Base-by-base conservation (phyloP, 2,329 filamentous ascomycete genomes). In the Arthrobotrys sinensis region DNA sequence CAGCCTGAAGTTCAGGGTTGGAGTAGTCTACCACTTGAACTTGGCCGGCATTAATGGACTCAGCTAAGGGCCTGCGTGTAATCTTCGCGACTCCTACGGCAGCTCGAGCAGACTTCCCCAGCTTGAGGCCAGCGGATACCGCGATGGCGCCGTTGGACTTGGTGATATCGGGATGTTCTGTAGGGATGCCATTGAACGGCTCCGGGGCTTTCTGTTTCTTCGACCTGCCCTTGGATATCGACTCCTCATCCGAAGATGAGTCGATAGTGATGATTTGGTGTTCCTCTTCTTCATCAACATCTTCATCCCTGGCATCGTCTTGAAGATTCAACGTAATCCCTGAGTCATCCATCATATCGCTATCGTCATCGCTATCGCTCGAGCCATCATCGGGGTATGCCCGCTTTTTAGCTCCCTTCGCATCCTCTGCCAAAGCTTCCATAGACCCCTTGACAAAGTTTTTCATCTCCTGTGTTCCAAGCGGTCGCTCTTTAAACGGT, bases 291-390 rank as follows among this genome's bases (percentile, higher is more conserved):
- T 50, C 32, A n/a, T 57, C 53, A 7, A 50, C 16, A n/a, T 45
- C 34, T 5, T 76, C 67, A 16, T 77, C 66, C 36, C 45, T 34
- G 24, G 19, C 24, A 19, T 63, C 67, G 5, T 70, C 75, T n/a
- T 78, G 67, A 16, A 78, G 75, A 16, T 78, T 78, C 16, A 78
- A 43, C n/a, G 75, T 78, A 43, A 78, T 78, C 19, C 75, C 75
- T 40, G 75, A 78, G 43, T 78, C 75, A 68, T 78, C 75, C 34
- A 78, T 64, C 75, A 78, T 72, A n/a, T 78, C 75, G 28, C 60
- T 72, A 48, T 78, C 75, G 16, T 68, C 67, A 55, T 78, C 75
- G 52, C 67, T 71, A 52, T 66, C 65, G 24, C 72, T 76, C 0
- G 72, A 76, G n/a, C 71, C 67, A 46, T 77, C 73, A 24, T 63